These are phyloP conservation scores for Cutaneotrichosporon cavernicola DNA, from an alignment of 1,284 basidiomycete genomes.

Conservation along the genomic window DNA sequence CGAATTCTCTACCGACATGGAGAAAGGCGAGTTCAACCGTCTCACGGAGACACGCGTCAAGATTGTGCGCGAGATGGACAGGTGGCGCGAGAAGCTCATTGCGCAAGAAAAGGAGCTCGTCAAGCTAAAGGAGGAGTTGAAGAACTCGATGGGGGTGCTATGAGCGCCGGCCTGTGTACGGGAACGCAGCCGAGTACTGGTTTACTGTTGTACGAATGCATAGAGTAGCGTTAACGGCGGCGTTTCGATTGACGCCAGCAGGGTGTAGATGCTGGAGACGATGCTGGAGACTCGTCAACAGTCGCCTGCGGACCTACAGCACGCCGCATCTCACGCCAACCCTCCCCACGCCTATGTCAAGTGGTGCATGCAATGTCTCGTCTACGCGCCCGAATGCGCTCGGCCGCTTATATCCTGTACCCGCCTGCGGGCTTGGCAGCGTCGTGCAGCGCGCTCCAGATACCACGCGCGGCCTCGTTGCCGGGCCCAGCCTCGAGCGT, in stretches of 20 bases:
- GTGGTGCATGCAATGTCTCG: conserved; percentile 13
- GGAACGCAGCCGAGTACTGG: neutral
- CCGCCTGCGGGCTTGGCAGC: conserved; percentile 38
- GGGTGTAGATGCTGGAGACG: neutral
- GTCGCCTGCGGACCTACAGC: no score
- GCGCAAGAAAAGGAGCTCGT: conserved; percentile 55
- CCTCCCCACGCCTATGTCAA: neutral
- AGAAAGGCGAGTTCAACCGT: conserved; percentile 76
- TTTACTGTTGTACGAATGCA: conserved; percentile 6
- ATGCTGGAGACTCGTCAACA: no score
- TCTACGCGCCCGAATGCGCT: conserved; percentile 1
- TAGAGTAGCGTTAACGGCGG: neutral
- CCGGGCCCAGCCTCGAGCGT: conserved; percentile 51
- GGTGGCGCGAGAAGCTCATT: conserved; percentile 56
- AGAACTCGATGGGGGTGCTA: conserved; percentile 4
- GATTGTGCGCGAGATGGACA: conserved; percentile 57
- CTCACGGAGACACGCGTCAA: conserved; percentile 73
- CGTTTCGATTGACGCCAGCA: neutral
- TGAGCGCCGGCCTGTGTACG: neutral
- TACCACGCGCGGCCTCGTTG: conserved; percentile 47
- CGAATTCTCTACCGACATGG: conserved; percentile 80
- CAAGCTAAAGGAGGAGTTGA: conserved; percentile 26
- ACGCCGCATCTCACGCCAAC: neutral
- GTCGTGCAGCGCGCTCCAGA: conserved; percentile 51
- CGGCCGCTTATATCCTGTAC: conserved; percentile 43